phyloP scores from a whole-genome alignment of 2,329 filamentous ascomycete genomes.

The Pyrenochaeta sp. region DNA sequence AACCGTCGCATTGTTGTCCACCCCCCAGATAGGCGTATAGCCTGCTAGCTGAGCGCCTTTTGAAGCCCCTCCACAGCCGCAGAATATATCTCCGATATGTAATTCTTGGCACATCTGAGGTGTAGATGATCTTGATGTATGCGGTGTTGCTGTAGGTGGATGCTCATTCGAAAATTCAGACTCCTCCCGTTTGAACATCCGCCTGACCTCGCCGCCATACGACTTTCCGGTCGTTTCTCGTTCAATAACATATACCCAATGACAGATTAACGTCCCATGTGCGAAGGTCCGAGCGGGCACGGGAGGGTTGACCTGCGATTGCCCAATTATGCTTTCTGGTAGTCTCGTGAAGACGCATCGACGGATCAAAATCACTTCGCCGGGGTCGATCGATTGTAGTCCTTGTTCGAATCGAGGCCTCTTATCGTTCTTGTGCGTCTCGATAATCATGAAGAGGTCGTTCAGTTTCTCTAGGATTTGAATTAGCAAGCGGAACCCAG shows the following conservation, averaged over 20 bases:
- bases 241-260: conserved; percentile 16
- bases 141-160: neutral
- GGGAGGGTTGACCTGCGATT: neutral
- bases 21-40: conserved; percentile 12
- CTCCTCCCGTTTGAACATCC: conserved; percentile 14
- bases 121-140: no score
- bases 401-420: conserved; percentile 2
- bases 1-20: conserved; percentile 23
- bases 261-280: conserved; percentile 17
- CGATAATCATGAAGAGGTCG: conserved; percentile 12
- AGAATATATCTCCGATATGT: conserved; percentile 26
- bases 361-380: conserved; percentile 1
- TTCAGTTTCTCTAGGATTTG: conserved; percentile 18
- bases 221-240: conserved; percentile 8
- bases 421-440: conserved; percentile 4
- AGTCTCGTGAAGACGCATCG: conserved; percentile 4
- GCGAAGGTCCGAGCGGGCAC: conserved; percentile 8
- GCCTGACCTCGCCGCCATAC: conserved; percentile 17
- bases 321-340: neutral
- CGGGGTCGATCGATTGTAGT: neutral
- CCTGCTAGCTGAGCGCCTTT: conserved; percentile 28
- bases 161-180: conserved; percentile 1
- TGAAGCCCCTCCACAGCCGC: conserved; percentile 31
- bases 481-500: conserved; percentile 6
- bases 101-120: neutral